These are phyloP conservation scores for Pichia sp. DNA, from an alignment of 1,139 yeast species.

Conservation along the genomic window DNA sequence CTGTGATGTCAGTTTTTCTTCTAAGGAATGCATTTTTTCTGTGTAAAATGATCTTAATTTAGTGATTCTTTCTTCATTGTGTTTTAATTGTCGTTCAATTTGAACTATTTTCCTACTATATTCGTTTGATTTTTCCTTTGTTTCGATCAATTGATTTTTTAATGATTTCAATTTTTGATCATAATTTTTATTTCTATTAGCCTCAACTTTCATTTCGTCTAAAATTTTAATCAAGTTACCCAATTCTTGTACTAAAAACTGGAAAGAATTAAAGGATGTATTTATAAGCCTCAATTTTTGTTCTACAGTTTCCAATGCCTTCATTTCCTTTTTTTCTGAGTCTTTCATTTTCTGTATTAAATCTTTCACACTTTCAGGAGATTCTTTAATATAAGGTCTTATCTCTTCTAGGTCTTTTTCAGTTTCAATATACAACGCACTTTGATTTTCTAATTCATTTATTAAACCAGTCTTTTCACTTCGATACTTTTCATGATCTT, in stretches of 20 bases:
- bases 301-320: slow-evolving; percentile 39
- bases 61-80: slow-evolving; percentile 35
- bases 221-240: slow-evolving; percentile 44
- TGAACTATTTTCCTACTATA: slow-evolving; percentile 45
- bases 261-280: slow-evolving; percentile 55
- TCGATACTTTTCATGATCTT: slow-evolving; percentile 64
- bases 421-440: slow-evolving; percentile 47
- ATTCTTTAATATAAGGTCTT: slow-evolving; percentile 54
- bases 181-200: slow-evolving; percentile 42
- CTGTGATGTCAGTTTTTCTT: slow-evolving; percentile 43
- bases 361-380: slow-evolving; percentile 50
- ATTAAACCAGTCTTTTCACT: slow-evolving; percentile 53
- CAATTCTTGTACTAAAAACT: slow-evolving; percentile 49
- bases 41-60: slow-evolving; percentile 47
- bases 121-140: slow-evolving; percentile 41
- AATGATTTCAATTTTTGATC: slow-evolving; percentile 35
- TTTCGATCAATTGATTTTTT: slow-evolving; percentile 44
- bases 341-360: slow-evolving; percentile 50
- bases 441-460: slow-evolving; percentile 49
- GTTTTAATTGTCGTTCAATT: slow-evolving; percentile 46
- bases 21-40: slow-evolving; percentile 48
- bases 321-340: slow-evolving; percentile 41
- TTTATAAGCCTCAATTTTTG: slow-evolving; percentile 44
- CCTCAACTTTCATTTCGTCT: slow-evolving; percentile 53
- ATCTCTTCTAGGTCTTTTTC: slow-evolving; percentile 56